Percentiles rank a stretch among this genome's conserved stretches.
These are phyloP conservation scores for Ophiostoma ips DNA, from an alignment of 2,329 filamentous ascomycete genomes.

Conservation along the genomic window DNA sequence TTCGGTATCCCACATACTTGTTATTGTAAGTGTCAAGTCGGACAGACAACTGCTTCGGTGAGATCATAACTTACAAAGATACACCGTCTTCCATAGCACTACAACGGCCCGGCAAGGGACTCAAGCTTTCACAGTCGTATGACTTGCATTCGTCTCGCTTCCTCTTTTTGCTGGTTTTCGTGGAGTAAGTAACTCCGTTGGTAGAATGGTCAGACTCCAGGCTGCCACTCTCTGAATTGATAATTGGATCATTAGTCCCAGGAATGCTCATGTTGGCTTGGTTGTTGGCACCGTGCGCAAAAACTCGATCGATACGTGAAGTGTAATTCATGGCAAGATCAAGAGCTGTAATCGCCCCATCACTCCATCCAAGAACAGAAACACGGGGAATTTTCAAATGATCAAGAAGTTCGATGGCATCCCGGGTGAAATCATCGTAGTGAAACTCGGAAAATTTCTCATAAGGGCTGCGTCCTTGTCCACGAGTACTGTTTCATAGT, in stretches of 20 bases:
- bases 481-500: background rate
- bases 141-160: background rate
- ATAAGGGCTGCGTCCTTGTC: slow-evolving; percentile 1
- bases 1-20: background rate
- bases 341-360: background rate
- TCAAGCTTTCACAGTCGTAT: background rate
- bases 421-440: background rate
- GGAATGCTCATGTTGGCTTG: slow-evolving; percentile 1
- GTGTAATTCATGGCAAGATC: slow-evolving; percentile 1
- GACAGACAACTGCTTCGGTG: too few relatives aligned
- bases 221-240: background rate
- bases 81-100: background rate
- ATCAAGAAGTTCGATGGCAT: background rate
- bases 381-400: background rate
- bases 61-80: background rate
- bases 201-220: background rate
- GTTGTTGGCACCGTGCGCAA: slow-evolving; percentile 2
- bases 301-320: background rate
- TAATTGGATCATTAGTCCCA: background rate
- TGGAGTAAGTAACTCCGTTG: background rate
- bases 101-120: background rate
- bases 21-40: background rate
- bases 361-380: background rate
- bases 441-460: background rate
- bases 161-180: background rate